Conservation (phyloP, 768 basidiomycete genomes). For the Gelatoporia subvermispora region DNA sequence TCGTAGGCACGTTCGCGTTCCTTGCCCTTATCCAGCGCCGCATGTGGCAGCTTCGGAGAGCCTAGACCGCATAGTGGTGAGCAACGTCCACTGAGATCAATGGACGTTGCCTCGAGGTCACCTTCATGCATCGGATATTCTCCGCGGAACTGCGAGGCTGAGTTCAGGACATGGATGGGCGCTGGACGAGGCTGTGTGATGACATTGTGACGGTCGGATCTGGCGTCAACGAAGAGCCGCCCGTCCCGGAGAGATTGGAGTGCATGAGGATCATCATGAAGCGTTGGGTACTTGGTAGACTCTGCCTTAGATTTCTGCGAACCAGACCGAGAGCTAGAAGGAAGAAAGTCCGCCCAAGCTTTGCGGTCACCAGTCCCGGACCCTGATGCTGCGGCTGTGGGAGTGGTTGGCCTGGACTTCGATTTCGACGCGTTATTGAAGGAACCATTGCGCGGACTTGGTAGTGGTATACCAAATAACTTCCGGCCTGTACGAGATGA, state of each 20-base stretch:
- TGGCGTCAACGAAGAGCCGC: background rate
- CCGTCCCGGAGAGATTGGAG: conserved; percentile 3
- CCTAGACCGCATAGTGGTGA: conserved; percentile 29
- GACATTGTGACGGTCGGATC: conserved; percentile 7
- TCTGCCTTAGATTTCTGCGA: conserved; percentile 9
- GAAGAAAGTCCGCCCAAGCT: conserved; percentile 7
- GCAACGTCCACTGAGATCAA: conserved; percentile 24
- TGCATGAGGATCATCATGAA: conserved; percentile 5
- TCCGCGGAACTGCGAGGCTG: conserved; percentile 13
- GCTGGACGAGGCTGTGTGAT: conserved; percentile 11
- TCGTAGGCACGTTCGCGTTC: conserved; percentile 10
- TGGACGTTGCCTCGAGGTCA: conserved; percentile 16
- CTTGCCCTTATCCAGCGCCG: conserved; percentile 20
- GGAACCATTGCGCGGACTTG: conserved; percentile 18
- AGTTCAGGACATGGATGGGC: conserved; percentile 14
- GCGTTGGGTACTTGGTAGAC: conserved; percentile 6
- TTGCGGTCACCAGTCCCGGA: conserved; percentile 1
- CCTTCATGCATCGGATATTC: conserved; percentile 6
- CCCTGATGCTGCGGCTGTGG: conserved; percentile 3
- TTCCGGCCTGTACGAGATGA: conserved; percentile 19
- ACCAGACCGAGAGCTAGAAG: conserved; percentile 11
- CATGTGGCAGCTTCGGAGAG: conserved; percentile 14
- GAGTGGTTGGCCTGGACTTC: conserved; percentile 15
- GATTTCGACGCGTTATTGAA: conserved; percentile 14
- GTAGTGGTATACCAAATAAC: conserved; percentile 21